Conservation (phyloP, 768 basidiomycete species). For the Boletus reticuloceps region DNA sequence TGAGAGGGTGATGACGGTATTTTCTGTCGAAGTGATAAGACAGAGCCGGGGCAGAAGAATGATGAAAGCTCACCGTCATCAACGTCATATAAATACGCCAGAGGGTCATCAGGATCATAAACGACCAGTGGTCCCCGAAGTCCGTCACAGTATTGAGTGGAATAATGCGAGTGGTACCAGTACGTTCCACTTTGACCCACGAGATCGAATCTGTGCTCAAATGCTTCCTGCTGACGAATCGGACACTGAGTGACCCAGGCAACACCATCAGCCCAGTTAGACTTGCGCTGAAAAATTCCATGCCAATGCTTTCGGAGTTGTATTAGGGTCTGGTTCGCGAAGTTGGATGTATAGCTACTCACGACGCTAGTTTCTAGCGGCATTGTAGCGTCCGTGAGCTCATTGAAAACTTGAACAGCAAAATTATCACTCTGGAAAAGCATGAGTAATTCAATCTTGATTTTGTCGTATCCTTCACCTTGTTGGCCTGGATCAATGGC, state of each 20-base stretch:
- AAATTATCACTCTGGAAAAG: slow-evolving; percentile 36
- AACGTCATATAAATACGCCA: slow-evolving; percentile 40
- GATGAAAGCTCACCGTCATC: slow-evolving; percentile 37
- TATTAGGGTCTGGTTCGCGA: slow-evolving; percentile 19
- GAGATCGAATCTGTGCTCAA: slow-evolving; percentile 35
- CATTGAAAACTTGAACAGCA: slow-evolving; percentile 42
- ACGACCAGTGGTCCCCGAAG: slow-evolving; percentile 43
- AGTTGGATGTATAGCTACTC: slow-evolving; percentile 5
- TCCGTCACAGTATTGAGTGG: slow-evolving; percentile 42
- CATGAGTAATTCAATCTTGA: background rate
- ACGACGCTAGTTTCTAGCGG: slow-evolving; percentile 43
- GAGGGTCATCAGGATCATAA: slow-evolving; percentile 45
- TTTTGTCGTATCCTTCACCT: slow-evolving; percentile 13
- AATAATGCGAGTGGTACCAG: slow-evolving; percentile 46
- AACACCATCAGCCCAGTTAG: slow-evolving; percentile 36
- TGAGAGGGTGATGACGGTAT: slow-evolving; percentile 47
- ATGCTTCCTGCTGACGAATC: slow-evolving; percentile 32
- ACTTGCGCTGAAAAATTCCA: slow-evolving; percentile 24
- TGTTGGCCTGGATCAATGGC: slow-evolving; percentile 42
- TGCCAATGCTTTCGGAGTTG: slow-evolving; percentile 29
- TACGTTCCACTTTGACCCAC: slow-evolving; percentile 41
- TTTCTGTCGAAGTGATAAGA: slow-evolving; percentile 19
- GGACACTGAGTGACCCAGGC: slow-evolving; percentile 46
- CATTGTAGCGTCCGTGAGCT: slow-evolving; percentile 47
- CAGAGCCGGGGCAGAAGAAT: background rate